These are phyloP conservation scores for Candida silvicultrix DNA, from an alignment of 805 yeast genomes.

Conservation along the genomic window DNA sequence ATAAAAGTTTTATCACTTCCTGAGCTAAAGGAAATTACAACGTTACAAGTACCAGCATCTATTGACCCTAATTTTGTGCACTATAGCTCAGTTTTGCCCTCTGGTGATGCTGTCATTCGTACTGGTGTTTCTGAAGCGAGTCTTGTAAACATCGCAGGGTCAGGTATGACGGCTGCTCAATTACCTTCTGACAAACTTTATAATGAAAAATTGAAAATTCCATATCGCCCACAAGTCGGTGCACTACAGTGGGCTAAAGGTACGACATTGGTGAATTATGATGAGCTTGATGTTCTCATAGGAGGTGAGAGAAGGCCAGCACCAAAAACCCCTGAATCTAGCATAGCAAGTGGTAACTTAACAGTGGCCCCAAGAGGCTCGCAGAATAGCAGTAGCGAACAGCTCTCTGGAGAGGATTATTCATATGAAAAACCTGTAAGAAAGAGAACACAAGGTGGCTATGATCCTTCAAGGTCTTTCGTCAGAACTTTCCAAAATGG, in stretches of 20 bases:
- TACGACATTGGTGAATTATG: slow-evolving; percentile 47
- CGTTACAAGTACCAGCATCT: slow-evolving; percentile 37
- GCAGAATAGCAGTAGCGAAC: slow-evolving; percentile 14
- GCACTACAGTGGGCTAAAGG: slow-evolving; percentile 87
- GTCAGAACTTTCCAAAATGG: slow-evolving; percentile 44
- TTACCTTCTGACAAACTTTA: slow-evolving; percentile 52
- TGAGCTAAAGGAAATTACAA: slow-evolving; percentile 51
- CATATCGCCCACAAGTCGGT: slow-evolving; percentile 74
- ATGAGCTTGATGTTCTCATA: slow-evolving; percentile 59
- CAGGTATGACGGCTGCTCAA: slow-evolving; percentile 22
- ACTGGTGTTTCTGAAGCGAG: slow-evolving; percentile 48
- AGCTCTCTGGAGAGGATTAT: slow-evolving; percentile 17
- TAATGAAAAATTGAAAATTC: slow-evolving; percentile 60
- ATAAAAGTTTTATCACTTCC: slow-evolving; percentile 49
- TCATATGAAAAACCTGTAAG: slow-evolving; percentile 45
- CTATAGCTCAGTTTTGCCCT: slow-evolving; percentile 41
- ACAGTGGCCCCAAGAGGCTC: slow-evolving; percentile 11
- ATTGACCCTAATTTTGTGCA: slow-evolving; percentile 33
- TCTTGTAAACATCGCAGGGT: slow-evolving; percentile 43
- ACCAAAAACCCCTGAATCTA: slow-evolving; percentile 53
- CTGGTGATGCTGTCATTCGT: slow-evolving; percentile 55
- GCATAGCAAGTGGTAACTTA: slow-evolving; percentile 41
- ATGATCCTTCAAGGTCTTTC: slow-evolving; percentile 33
- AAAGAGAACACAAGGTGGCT: slow-evolving; percentile 28
- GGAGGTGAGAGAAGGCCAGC: slow-evolving; percentile 71